Base-by-base conservation (phyloP, 2,329 filamentous ascomycete genomes). In the Bipolaris cookei region DNA sequence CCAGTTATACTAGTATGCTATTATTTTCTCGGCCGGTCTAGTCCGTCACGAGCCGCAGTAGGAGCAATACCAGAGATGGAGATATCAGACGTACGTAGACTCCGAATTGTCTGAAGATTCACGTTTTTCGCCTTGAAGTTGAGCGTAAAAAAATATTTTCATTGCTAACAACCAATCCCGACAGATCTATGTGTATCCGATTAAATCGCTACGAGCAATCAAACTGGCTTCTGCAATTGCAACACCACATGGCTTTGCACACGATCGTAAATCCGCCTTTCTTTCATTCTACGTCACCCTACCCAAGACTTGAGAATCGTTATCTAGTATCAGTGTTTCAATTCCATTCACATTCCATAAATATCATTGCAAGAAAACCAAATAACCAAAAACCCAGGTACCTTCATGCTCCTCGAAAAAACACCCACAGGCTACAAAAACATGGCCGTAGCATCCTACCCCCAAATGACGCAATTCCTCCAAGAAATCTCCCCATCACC, bases 121-220 rank as follows among this genome's bases (percentile, higher is more conserved):
- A 3, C 7, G 11, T 7, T 4, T 8, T 18, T 18, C n/a, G 5
- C 11, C 23, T 16, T 1, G 4, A 10, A 10, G 10, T 11, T 7
- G 28, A 43, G 23, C 4, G 14, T 35, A 43, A 2, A 7, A 34
- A 23, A 2, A 2, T 25, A 4, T 1, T 16, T 7, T 7, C 28
- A 4, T 13, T 42, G 41, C 55, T 65, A n/a, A 63, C 37, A 47
- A 14, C 1, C 13, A 10, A 8, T 11, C 6, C 10, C 45, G 10
- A 16, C 13, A 80, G 75, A 75, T 82, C 13, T 79, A 79, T 55
- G 72, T 77, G 5, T 82, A 82, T 56, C 80, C 80, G 2, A 79
- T 82, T 69, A 82, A 82, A 63, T 78, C 79, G 13, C 69, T 82
- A 6, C 76, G 79, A 14, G 73, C 68, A 2, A 71, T 77, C 4